These are phyloP conservation scores for Pochonia chlamydosporia DNA, from an alignment of 2,329 filamentous ascomycete species.

Conservation along the genomic window DNA sequence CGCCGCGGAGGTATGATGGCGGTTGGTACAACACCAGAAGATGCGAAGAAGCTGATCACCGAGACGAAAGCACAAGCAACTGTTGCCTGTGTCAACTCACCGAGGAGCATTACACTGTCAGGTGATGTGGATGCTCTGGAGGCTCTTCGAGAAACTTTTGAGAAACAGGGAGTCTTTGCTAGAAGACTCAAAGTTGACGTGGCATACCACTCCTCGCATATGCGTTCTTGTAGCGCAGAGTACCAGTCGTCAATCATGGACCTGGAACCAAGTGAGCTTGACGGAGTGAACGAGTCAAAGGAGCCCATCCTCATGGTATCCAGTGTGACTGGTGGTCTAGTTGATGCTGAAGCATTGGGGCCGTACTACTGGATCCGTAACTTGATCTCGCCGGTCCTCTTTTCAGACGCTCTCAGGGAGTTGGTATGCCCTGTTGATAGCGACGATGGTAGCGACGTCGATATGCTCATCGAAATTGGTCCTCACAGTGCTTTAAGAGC, in stretches of 20 bases:
- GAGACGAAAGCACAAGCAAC: background rate
- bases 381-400: slow-evolving; percentile 19
- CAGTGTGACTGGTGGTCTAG: background rate
- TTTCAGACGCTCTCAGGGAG: slow-evolving; percentile 5
- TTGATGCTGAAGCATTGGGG: background rate
- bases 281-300: background rate
- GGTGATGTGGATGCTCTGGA: slow-evolving; percentile 20
- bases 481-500: too few species aligned
- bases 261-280: too few species aligned
- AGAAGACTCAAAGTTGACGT: slow-evolving; percentile 25
- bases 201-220: slow-evolving; percentile 15
- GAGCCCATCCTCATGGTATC: background rate
- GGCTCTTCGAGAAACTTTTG: slow-evolving; percentile 15
- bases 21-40: slow-evolving; percentile 2
- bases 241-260: too few species aligned
- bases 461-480: slow-evolving; percentile 34
- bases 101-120: slow-evolving; percentile 21
- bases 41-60: background rate
- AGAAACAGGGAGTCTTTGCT: slow-evolving; percentile 21
- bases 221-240: slow-evolving; percentile 11
- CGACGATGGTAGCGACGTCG: background rate
- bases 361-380: slow-evolving; percentile 17
- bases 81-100: slow-evolving; percentile 19
- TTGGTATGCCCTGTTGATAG: background rate
- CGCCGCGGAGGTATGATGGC: slow-evolving; percentile 14